phyloP scores from a whole-genome alignment of 331 rosid genomes.

The Cydonia oblonga region DNA sequence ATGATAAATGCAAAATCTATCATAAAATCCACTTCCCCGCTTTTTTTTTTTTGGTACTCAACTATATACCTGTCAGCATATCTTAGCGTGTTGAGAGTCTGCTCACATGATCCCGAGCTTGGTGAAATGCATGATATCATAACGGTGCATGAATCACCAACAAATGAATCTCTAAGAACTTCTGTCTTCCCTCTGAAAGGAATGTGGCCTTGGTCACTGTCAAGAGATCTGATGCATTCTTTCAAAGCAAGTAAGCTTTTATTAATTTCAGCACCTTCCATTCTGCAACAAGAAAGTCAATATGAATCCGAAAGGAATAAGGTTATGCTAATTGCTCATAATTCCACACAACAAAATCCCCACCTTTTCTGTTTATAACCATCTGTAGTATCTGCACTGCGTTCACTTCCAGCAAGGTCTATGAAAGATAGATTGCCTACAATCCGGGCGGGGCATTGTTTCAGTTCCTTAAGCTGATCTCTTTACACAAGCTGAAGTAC shows the following conservation, averaged over 20 bases:
- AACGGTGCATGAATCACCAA: constrained; percentile 71
- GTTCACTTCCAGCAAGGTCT: constrained; percentile 91
- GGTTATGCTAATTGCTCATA: neutral
- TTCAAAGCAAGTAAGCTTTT: constrained; percentile 76
- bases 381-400: constrained; percentile 75
- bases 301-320: neutral
- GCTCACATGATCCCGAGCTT: constrained; percentile 80
- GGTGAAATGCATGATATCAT: constrained; percentile 94
- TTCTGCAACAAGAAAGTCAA: constrained; percentile 31
- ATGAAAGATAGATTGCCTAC: constrained; percentile 76
- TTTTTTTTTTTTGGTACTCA: neutral
- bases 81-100: constrained; percentile 79
- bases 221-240: constrained; percentile 78
- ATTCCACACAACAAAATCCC: neutral
- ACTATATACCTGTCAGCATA: constrained; percentile 64
- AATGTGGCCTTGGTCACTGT: constrained; percentile 75
- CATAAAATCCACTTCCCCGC: neutral
- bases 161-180: constrained; percentile 82
- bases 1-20: neutral
- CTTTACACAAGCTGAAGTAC: constrained; percentile 78
- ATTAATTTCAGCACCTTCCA: constrained; percentile 14
- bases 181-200: constrained; percentile 94
- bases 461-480: constrained; percentile 51
- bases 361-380: constrained; percentile 74
- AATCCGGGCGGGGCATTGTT: constrained; percentile 48